Percentiles rank a stretch among this genome's conserved stretches.
Conservation (phyloP, 2,329 filamentous ascomycete species). For the Dryadomyces quercivorus region DNA sequence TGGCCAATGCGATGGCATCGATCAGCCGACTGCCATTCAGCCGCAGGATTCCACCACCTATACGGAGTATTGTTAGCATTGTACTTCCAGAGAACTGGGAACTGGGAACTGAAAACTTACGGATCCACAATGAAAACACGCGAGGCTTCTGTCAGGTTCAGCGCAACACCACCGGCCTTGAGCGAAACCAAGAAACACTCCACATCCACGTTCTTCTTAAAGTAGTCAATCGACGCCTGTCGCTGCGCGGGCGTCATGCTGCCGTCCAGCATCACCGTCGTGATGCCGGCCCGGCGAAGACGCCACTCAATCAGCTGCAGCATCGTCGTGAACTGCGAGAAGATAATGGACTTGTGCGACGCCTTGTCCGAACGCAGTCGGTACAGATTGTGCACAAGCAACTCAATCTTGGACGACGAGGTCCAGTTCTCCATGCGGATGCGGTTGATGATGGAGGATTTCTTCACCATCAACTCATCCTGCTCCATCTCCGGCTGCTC, state of each 20-base stretch:
- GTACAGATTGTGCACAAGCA: conserved; percentile 88
- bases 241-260: conserved; percentile 93
- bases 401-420: conserved; percentile 94
- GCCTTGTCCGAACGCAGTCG: conserved; percentile 84
- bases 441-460: conserved; percentile 93
- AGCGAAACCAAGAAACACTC: conserved; percentile 94
- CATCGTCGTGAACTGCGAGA: conserved; percentile 96
- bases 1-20: conserved; percentile 92
- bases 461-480: conserved; percentile 76
- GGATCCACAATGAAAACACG: conserved; percentile 94
- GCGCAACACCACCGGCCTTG: conserved; percentile 88
- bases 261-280: conserved; percentile 94
- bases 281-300: conserved; percentile 89
- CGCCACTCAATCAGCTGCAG: conserved; percentile 95
- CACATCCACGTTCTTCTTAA: conserved; percentile 89
- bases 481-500: conserved; percentile 94
- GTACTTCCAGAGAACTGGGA: neutral
- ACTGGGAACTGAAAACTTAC: conserved; percentile 33
- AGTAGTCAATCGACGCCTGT: conserved; percentile 87
- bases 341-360: conserved; percentile 93
- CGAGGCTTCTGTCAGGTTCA: conserved; percentile 91
- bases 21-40: conserved; percentile 96
- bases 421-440: conserved; percentile 99
- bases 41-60: conserved; percentile 99
- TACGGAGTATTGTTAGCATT: conserved; percentile 15